Conservation (phyloP, 2,329 filamentous ascomycete genomes). For the Alternaria brassicae region DNA sequence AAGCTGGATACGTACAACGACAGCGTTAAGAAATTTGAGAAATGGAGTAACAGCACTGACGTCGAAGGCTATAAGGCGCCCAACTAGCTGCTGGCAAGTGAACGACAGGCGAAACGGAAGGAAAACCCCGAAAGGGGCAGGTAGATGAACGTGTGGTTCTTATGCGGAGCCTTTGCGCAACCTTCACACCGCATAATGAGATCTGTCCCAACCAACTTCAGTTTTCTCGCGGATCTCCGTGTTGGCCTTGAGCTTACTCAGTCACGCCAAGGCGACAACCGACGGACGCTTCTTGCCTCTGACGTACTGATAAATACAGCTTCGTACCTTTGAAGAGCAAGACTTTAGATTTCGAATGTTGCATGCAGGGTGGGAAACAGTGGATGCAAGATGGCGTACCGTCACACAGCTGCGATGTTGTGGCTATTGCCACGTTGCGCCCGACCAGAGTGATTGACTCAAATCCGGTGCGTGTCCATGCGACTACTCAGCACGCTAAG, state of each 20-base stretch:
- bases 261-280: background rate
- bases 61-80: constrained; percentile 50
- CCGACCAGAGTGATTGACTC: constrained; percentile 2
- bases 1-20: constrained; percentile 61
- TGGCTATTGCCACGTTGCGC: constrained; percentile 27
- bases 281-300: background rate
- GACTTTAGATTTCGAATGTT: background rate
- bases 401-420: constrained; percentile 17
- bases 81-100: constrained; percentile 14
- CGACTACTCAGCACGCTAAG: background rate
- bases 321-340: background rate
- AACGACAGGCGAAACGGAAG: background rate
- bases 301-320: background rate
- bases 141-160: background rate
- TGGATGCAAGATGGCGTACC: constrained; percentile 4
- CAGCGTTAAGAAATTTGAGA: constrained; percentile 60
- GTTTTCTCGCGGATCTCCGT: background rate
- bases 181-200: background rate
- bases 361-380: background rate
- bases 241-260: background rate
- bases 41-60: constrained; percentile 59
- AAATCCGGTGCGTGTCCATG: background rate
- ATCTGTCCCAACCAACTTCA: background rate
- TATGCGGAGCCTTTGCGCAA: background rate
- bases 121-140: background rate